Percentiles rank a stretch among this genome's conserved stretches.
Evolutionary conservation across 805 yeast genomes (phyloP).

Genomic region (Brettanomyces custersianus): DNA sequence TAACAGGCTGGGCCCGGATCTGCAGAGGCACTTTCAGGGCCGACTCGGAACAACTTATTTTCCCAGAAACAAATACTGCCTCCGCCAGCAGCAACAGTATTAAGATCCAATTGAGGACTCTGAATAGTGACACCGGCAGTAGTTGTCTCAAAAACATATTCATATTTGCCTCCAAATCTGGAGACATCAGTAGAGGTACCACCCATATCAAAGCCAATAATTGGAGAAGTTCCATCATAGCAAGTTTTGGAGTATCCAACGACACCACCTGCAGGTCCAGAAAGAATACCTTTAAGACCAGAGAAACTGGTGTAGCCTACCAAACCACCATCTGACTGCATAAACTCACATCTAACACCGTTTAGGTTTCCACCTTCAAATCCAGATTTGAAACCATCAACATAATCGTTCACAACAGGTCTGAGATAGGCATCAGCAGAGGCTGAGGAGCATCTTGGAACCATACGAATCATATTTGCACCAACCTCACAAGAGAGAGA

Average conservation of each 20-base stretch:
- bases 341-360: constrained; percentile 62
- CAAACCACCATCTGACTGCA: constrained; percentile 96
- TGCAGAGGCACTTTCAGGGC: constrained; percentile 81
- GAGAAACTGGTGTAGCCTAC: constrained; percentile 78
- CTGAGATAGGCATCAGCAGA: constrained; percentile 78
- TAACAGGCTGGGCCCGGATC: constrained; percentile 90
- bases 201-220: constrained; percentile 85
- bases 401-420: constrained; percentile 64
- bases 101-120: constrained; percentile 75
- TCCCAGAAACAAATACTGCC: constrained; percentile 61
- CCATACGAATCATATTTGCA: constrained; percentile 69
- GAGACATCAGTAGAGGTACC: constrained; percentile 87
- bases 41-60: constrained; percentile 69
- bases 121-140: constrained; percentile 80
- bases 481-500: constrained; percentile 60
- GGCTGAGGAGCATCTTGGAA: constrained; percentile 68
- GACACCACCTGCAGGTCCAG: constrained; percentile 98
- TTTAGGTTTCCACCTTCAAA: constrained; percentile 41
- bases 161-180: constrained; percentile 61
- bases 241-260: constrained; percentile 89
- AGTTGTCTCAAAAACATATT: constrained; percentile 74
- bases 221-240: constrained; percentile 47
- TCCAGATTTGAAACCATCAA: constrained; percentile 53
- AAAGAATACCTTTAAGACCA: constrained; percentile 78
- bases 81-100: constrained; percentile 82